These are phyloP conservation scores for Didymella keratinophila DNA, from an alignment of 2,329 filamentous ascomycete genomes.

Conservation along the genomic window DNA sequence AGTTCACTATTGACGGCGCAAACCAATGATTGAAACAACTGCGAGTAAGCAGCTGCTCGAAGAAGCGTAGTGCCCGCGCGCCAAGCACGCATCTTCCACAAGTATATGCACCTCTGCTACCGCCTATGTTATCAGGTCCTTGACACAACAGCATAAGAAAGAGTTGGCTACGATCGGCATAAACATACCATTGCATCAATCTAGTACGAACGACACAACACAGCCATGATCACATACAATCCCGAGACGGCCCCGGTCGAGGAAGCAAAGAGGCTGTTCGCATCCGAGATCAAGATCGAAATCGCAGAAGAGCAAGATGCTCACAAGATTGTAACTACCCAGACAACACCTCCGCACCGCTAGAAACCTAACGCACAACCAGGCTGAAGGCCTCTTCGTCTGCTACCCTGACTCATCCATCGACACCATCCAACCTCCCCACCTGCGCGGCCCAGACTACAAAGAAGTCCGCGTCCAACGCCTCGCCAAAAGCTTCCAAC, in stretches of 20 bases:
- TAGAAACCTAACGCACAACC: neutral
- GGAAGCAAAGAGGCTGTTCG: slow-evolving; percentile 27
- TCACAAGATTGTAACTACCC: slow-evolving; percentile 23
- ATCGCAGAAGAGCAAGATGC: slow-evolving; percentile 31
- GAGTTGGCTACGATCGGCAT: neutral
- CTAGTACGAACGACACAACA: neutral
- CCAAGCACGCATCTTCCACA: slow-evolving; percentile 1
- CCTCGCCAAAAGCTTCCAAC: slow-evolving; percentile 32
- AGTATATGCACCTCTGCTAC: slow-evolving; percentile 1
- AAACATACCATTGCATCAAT: too few species aligned
- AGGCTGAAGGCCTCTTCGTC: slow-evolving; percentile 43
- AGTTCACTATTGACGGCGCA: neutral
- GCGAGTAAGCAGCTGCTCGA: slow-evolving; percentile 7
- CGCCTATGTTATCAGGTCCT: neutral
- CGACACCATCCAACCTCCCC: slow-evolving; percentile 33
- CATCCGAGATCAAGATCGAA: slow-evolving; percentile 30
- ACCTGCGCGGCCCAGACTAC: slow-evolving; percentile 22
- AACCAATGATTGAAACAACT: neutral
- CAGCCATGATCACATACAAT: neutral
- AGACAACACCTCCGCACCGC: neutral
- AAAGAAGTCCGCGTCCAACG: slow-evolving; percentile 26
- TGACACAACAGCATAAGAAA: neutral
- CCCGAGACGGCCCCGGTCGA: slow-evolving; percentile 34
- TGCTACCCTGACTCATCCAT: slow-evolving; percentile 34
- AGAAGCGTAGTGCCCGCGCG: slow-evolving; percentile 9